Base-by-base conservation (phyloP, 2,329 filamentous ascomycete species). In the Trichoderma arundinaceum region DNA sequence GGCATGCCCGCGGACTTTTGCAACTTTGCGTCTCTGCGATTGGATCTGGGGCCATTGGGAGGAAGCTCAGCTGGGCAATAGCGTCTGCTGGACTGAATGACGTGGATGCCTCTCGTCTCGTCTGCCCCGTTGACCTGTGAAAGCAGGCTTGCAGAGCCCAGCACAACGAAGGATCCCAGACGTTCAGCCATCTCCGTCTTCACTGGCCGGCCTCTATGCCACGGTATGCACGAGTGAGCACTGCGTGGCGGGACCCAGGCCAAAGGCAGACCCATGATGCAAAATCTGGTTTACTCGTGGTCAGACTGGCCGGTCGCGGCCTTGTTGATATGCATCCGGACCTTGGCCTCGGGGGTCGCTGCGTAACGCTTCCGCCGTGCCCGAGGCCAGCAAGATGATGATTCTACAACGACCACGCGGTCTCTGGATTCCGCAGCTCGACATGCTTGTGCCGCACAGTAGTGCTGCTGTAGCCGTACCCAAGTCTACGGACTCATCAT, bases 301-400 rank as follows among this genome's bases (percentile, higher is more conserved):
- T 63, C 59, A 56, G 51, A 57, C n/a, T 64, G 52, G 61, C 61
- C 52, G 61, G 51, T 64, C 61, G 61, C 52, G 61, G 61, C 44
- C 51, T 61, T n/a, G 43, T 48, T 39, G 51, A 57, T 56, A 64
- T 64, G 61, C 51, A 64, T 64, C 61, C 61, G 52, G 61, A 57
- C 9, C n/a, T 43, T 52, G 58, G 46, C 35, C 44, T 39, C 35
- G 33, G 58, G 46, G 28, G 38, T 28, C 28, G 22, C 22, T n/a
- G 15, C 12, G 39, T 43, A 43, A 43, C 39, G 13, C 12, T 2
- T 43, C 10, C 39, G 12, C 39, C 39, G 5, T 43, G 12, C 15
- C 39, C 39, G 13, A 43, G 22, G 39, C 39, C 39, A 10, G 35
- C 35, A 38, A 7, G 35, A 43, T 43, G 39, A 43, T 43, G 39